phyloP scores from a whole-genome alignment of 2,329 filamentous ascomycete genomes.

The Neopestalotiopsis sp. region DNA sequence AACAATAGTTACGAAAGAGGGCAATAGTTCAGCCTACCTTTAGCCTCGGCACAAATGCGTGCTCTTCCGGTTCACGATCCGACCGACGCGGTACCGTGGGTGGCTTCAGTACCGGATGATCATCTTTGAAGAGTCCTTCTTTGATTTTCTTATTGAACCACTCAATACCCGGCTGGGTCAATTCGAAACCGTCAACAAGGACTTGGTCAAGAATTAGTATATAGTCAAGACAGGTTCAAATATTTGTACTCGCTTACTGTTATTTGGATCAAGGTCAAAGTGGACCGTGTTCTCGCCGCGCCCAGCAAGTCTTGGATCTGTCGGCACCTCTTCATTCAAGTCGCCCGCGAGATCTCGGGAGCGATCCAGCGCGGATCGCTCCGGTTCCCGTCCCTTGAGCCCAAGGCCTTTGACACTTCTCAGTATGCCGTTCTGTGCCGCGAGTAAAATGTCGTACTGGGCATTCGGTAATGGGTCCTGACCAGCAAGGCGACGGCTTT shows the following conservation, averaged over 20 bases:
- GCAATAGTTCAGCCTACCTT: not conserved
- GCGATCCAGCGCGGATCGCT: not conserved
- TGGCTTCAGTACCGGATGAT: not conserved
- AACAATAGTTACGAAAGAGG: not conserved
- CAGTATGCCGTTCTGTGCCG: not conserved
- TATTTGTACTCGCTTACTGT: not conserved
- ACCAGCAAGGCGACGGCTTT: too few relatives aligned
- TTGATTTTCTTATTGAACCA: not conserved
- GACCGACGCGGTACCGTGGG: not conserved
- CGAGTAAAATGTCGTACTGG: too few relatives aligned
- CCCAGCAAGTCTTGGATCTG: not conserved
- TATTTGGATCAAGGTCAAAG: constrained; percentile 4
- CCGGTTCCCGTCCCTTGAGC: not conserved
- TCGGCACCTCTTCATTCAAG: not conserved
- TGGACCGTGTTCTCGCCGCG: not conserved
- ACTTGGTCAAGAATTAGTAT: not conserved
- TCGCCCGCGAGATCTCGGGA: not conserved
- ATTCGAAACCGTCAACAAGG: not conserved
- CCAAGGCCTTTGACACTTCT: not conserved
- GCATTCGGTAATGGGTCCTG: too few relatives aligned
- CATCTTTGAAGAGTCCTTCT: too few relatives aligned
- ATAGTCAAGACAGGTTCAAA: not conserved
- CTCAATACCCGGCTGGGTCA: not conserved
- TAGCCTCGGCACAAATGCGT: not conserved
- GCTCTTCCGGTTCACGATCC: not conserved